These are phyloP conservation scores for Lasiosphaeria miniovina DNA, from an alignment of 495 filamentous ascomycete species.

Conservation along the genomic window DNA sequence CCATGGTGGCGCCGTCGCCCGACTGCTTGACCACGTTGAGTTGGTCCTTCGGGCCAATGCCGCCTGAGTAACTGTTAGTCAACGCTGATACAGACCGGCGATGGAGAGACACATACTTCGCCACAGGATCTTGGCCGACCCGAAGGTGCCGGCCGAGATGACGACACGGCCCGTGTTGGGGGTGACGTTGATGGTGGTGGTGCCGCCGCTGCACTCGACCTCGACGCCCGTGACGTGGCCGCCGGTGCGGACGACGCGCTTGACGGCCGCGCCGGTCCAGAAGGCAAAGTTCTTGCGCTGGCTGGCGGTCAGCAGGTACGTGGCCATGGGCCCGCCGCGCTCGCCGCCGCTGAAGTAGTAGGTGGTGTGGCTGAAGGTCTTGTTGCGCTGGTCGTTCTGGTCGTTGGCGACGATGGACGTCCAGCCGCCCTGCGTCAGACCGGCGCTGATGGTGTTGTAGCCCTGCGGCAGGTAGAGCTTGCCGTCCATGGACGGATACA, in stretches of 20 bases:
- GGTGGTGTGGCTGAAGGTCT: constrained; percentile 56
- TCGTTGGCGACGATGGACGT: constrained; percentile 55
- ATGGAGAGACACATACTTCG: constrained; percentile 23
- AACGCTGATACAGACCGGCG: neutral
- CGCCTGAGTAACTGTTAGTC: constrained; percentile 19
- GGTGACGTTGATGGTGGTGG: constrained; percentile 54
- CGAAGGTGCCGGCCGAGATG: constrained; percentile 62
- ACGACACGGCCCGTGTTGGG: constrained; percentile 57
- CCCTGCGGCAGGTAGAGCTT: constrained; percentile 61
- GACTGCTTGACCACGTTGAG: constrained; percentile 50
- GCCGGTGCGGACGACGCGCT: constrained; percentile 58
- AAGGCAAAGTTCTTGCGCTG: constrained; percentile 60
- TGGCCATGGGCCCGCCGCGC: constrained; percentile 66
- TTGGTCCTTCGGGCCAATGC: constrained; percentile 57
- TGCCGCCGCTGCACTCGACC: constrained; percentile 54
- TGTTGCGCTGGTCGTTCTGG: constrained; percentile 57
- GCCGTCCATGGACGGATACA: constrained; percentile 60
- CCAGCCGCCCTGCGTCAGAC: constrained; percentile 57
- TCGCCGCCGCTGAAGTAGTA: constrained; percentile 63
- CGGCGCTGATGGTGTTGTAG: constrained; percentile 52
- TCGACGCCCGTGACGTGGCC: constrained; percentile 62
- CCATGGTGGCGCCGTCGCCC: constrained; percentile 46
- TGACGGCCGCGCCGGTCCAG: constrained; percentile 56
- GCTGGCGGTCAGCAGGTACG: constrained; percentile 62
- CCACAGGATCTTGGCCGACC: constrained; percentile 61